These are phyloP conservation scores for Brettanomyces bruxellensis DNA, from an alignment of 805 yeast genomes.

Conservation along the genomic window DNA sequence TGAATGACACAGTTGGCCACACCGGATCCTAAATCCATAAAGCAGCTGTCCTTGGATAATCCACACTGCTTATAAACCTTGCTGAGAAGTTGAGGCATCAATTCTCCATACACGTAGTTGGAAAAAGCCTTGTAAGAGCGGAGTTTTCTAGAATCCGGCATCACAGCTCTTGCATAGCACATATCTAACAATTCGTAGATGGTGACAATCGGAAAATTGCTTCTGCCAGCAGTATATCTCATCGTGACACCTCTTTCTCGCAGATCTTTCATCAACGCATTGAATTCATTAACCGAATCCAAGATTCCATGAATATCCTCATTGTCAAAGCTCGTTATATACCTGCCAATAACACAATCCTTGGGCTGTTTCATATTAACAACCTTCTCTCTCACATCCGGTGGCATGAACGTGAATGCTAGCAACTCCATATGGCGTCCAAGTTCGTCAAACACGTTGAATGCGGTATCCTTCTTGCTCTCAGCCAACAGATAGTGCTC, in stretches of 20 bases:
- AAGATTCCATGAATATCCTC: constrained; percentile 6
- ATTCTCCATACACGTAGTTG: constrained; percentile 84
- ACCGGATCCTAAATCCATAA: constrained; percentile 88
- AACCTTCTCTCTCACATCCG: constrained; percentile 23
- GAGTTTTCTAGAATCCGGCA: constrained; percentile 59
- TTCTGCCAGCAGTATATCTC: constrained; percentile 8
- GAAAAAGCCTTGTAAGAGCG: constrained; percentile 78
- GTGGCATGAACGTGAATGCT: constrained; percentile 33
- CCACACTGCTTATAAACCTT: constrained; percentile 54
- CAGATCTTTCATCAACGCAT: constrained; percentile 28
- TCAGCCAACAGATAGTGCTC: constrained; percentile 42
- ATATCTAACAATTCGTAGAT: constrained; percentile 65
- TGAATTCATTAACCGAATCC: constrained; percentile 33
- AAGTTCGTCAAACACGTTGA: constrained; percentile 57
- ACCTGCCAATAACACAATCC: constrained; percentile 31
- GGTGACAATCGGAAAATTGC: constrained; percentile 30
- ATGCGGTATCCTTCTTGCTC: constrained; percentile 44
- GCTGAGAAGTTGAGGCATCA: constrained; percentile 69
- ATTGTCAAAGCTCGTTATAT: constrained; percentile 24
- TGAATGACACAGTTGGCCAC: constrained; percentile 89
- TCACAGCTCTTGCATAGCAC: constrained; percentile 67
- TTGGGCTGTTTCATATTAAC: constrained; percentile 27
- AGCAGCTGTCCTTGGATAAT: constrained; percentile 43
- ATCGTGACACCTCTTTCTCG: constrained; percentile 23
- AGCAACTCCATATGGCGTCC: constrained; percentile 39